A percentile compares a stretch with the other conserved stretches of the same genome.
Conservation (phyloP, 2,329 filamentous ascomycete species). For the Pseudodiploospora longispora region DNA sequence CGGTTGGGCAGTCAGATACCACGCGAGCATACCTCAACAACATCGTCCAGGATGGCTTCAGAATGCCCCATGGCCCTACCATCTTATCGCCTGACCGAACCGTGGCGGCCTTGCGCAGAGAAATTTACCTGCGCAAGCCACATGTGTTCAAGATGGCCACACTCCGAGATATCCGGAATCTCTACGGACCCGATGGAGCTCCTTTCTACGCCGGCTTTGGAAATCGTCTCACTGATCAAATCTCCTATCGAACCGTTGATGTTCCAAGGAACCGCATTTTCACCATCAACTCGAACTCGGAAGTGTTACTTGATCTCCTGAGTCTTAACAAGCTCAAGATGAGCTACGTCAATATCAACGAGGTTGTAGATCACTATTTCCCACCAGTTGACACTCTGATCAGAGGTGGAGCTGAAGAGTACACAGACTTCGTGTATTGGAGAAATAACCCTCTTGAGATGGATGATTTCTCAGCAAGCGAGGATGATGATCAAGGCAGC, state of each 20-base stretch:
- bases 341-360: slow-evolving; percentile 93
- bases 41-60: slow-evolving; percentile 80
- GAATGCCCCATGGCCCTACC: slow-evolving; percentile 80
- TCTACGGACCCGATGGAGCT: slow-evolving; percentile 69
- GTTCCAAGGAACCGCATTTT: slow-evolving; percentile 93
- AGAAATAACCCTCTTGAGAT: slow-evolving; percentile 75
- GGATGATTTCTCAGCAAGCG: slow-evolving; percentile 72
- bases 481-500: slow-evolving; percentile 37
- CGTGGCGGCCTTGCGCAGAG: slow-evolving; percentile 82
- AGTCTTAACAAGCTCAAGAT: slow-evolving; percentile 92
- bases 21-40: slow-evolving; percentile 86
- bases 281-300: slow-evolving; percentile 96
- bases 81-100: slow-evolving; percentile 93
- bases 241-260: slow-evolving; percentile 92
- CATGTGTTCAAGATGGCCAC: slow-evolving; percentile 99
- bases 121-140: slow-evolving; percentile 91
- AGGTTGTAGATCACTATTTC: slow-evolving; percentile 97
- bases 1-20: slow-evolving; percentile 85
- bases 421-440: slow-evolving; percentile 97
- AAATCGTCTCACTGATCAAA: slow-evolving; percentile 89
- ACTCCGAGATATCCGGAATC: slow-evolving; percentile 80
- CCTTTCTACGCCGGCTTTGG: slow-evolving; percentile 98
- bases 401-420: slow-evolving; percentile 84
- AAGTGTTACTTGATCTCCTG: slow-evolving; percentile 84
- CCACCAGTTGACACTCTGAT: slow-evolving; percentile 82